Base-by-base conservation (phyloP, 2,329 filamentous ascomycete genomes). In the Aspergillus floridensis region DNA sequence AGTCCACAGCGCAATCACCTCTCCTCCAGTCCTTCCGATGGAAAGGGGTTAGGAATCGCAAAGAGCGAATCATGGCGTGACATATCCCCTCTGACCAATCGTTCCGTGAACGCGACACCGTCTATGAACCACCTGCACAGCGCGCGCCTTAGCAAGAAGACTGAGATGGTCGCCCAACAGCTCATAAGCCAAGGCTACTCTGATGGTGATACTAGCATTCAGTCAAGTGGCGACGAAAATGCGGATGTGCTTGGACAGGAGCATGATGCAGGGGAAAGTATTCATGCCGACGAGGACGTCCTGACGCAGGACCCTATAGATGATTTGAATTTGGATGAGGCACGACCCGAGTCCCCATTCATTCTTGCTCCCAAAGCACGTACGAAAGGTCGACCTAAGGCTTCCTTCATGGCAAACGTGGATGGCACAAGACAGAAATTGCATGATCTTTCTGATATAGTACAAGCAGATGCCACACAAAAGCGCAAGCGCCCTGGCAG, bases 11-110 rank as follows among this genome's bases (percentile, higher is more conserved):
- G 70, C 58, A 70, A 72, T 24, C 56, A 66, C 2, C 58, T 66
- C n/a, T 73, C 73, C n/a, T 76, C 76, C 11, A 78, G 75, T 56
- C 75, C 76, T 2, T 76, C 73, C 3, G 68, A 76, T 58, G 70
- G 68, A 52, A 70, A 74, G 60, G 63, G 68, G 47, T 47, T 67
- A 49, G 52, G 64, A 54, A 63, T 60, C 63, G 59, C 63, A 24
- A 67, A 66, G 44, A 56, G 56, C 44, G 66, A 70, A 31, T 51
- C 66, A 26, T 69, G 65, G 47, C 63, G 66, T 52, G 72, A 72
- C 48, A 63, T 69, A n/a, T 75, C 70, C 35, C 75, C 75, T 19
- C 66, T 77, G 22, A 73, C 72, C 41, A 68, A 72, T 53, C 69
- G 73, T 16, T 74, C 74, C 2, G 65, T 73, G 14, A 76, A 76